phyloP scores from a whole-genome alignment of 805 yeast species.

The Barnettozyma californica region DNA sequence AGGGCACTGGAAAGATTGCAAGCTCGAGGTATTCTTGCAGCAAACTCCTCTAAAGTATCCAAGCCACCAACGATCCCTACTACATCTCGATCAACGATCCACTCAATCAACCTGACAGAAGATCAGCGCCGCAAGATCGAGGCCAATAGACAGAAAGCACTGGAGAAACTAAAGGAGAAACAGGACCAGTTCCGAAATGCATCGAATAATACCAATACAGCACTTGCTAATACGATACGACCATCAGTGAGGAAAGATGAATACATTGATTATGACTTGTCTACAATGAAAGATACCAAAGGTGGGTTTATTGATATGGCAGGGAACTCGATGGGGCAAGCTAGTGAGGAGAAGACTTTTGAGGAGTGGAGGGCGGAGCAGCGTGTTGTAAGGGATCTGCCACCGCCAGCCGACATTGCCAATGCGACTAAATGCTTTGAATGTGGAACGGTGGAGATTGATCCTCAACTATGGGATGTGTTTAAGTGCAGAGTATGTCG shows the following conservation, averaged over 20 bases:
- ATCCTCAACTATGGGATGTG: slow-evolving; percentile 60
- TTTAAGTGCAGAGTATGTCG: slow-evolving; percentile 77
- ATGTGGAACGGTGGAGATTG: slow-evolving; percentile 77
- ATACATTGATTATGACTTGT: slow-evolving; percentile 79
- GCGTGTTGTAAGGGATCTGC: slow-evolving; percentile 43
- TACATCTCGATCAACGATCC: slow-evolving; percentile 10
- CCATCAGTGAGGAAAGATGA: slow-evolving; percentile 55
- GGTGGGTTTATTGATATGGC: slow-evolving; percentile 53
- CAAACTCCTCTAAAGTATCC: slow-evolving; percentile 14
- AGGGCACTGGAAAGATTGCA: slow-evolving; percentile 56
- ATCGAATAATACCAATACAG: slow-evolving; percentile 10
- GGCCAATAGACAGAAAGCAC: slow-evolving; percentile 48
- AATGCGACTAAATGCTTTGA: slow-evolving; percentile 80
- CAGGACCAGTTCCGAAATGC: slow-evolving; percentile 37
- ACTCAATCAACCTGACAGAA: slow-evolving; percentile 32
- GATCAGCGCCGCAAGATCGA: slow-evolving; percentile 48
- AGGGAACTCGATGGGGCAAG: slow-evolving; percentile 38
- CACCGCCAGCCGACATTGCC: slow-evolving; percentile 69
- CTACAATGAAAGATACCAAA: slow-evolving; percentile 82
- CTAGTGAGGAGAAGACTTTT: slow-evolving; percentile 32
- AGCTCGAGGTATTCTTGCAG: slow-evolving; percentile 33
- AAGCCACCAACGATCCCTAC: slow-evolving; percentile 13
- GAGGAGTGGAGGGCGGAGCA: slow-evolving; percentile 48
- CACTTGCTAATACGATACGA: slow-evolving; percentile 9
- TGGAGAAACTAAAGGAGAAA: slow-evolving; percentile 35